Evolutionary conservation across 2,329 filamentous ascomycete genomes (phyloP), one percentile per base, ranked within the genome.

Genomic region (Cytospora piceicola): DNA sequence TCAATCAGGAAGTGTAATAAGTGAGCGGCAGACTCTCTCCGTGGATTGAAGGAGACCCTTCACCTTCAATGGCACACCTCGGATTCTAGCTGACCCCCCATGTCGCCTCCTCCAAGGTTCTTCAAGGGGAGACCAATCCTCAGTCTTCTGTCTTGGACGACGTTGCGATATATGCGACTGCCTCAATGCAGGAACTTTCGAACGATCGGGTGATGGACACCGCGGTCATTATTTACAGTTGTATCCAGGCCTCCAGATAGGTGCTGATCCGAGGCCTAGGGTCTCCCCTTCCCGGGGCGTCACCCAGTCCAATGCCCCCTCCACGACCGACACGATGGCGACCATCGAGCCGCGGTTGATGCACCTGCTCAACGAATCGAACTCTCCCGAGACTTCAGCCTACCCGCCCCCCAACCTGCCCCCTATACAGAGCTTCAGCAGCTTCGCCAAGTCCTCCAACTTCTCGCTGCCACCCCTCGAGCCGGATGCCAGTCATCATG

Each of bases 281-380:
- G 22, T 49, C 11, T 49, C 54, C 59, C 63, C 66, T 68, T 62
- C 58, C 63, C 58, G 58, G 64, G 63, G 63, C 63, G 54, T 58
- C 46, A 29, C 51, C 24, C 59, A 60, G 29, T 52, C 77, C 75
- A 77, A 82, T 82, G 79, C 76, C 72, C 73, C 72, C 69, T 70
- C 68, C 68, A 67, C 69, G 69, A 68, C 73, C 73, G 73, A 70
- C 81, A 85, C 76, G 77, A 87, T 87, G 85, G 85, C 85, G 71
- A 88, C 85, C 73, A 89, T 89, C 77, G 87, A 89, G 82, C 87
- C 87, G 73, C 85, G 86, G 73, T 80, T 89, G 70, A 89, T 88
- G 74, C 85, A 88, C 75, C 77, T 89, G 70, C 80, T 89, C 72
- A 89, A 89, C 76, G 83, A 86, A 72, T 81, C 80, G 58, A 80